Evolutionary conservation across 106 monocot genomes (phyloP).

Genomic region (Dendrobium chrysotoxum): DNA sequence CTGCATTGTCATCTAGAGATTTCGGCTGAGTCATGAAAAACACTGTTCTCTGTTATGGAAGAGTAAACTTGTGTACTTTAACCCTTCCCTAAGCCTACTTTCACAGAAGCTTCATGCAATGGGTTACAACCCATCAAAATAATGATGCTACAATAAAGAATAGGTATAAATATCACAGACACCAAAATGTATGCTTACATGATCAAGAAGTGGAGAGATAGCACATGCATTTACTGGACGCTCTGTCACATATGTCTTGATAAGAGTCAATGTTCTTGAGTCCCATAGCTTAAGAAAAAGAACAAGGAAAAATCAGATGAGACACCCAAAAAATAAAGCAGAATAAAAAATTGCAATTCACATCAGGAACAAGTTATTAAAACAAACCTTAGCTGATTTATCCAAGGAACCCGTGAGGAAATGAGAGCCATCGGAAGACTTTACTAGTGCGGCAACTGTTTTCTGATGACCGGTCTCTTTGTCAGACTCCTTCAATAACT

Average conservation of each 20-base stretch:
- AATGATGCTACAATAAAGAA: neutral
- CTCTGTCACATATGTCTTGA: constrained; percentile 80
- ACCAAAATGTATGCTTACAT: constrained; percentile 34
- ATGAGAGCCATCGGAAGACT: constrained; percentile 82
- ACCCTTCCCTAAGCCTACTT: neutral
- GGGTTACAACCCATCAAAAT: neutral
- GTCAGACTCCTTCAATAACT: constrained; percentile 71
- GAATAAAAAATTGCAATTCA: neutral
- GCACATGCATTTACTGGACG: constrained; percentile 86
- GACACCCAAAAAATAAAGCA: neutral
- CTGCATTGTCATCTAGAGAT: neutral
- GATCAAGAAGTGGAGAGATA: constrained; percentile 93
- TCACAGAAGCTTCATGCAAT: neutral
- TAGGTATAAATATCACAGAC: neutral
- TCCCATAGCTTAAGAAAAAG: constrained; percentile 75
- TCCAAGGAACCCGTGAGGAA: constrained; percentile 88
- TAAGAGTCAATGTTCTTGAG: constrained; percentile 66
- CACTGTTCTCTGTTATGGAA: neutral
- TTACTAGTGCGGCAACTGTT: constrained; percentile 63
- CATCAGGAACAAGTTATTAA: neutral
- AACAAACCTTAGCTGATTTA: constrained; percentile 82
- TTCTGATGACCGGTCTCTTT: constrained; percentile 84
- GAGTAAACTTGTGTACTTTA: neutral
- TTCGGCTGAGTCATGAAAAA: neutral
- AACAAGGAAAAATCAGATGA: neutral